These are phyloP conservation scores for Chlorophyllum brunneum DNA, from an alignment of 768 basidiomycete species.

Conservation along the genomic window DNA sequence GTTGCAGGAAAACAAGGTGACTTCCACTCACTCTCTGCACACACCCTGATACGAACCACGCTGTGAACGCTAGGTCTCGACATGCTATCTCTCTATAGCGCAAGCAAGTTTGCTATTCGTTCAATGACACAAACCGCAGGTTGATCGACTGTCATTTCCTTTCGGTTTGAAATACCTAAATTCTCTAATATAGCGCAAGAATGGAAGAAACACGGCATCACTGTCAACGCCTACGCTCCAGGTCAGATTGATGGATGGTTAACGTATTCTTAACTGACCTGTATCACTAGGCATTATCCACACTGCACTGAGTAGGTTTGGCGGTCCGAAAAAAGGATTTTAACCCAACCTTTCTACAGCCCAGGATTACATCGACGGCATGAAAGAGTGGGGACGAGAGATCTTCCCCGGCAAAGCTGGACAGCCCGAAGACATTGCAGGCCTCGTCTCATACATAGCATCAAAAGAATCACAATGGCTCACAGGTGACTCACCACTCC, in stretches of 20 bases:
- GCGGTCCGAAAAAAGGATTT: no score
- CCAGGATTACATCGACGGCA: no score
- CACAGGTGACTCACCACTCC: conserved; percentile 12
- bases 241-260: conserved; percentile 16
- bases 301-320: no score
- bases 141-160: no score
- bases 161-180: no score
- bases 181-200: conserved; percentile 27
- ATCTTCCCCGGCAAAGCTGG: not conserved
- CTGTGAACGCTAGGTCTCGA: not conserved
- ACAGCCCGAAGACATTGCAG: conserved; percentile 15
- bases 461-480: conserved; percentile 17
- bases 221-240: conserved; percentile 39
- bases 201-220: conserved; percentile 33
- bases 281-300: no score
- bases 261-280: not conserved
- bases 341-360: no score
- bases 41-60: no score
- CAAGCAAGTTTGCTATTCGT: conserved; percentile 36
- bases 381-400: no score
- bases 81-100: conserved; percentile 22
- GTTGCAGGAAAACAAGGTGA: conserved; percentile 24
- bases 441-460: conserved; percentile 19
- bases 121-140: conserved; percentile 37
- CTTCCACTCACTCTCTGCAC: not conserved